Evolutionary conservation across 352 stramenopile genomes (phyloP).

Genomic region (Elongisporangium anandrum): DNA sequence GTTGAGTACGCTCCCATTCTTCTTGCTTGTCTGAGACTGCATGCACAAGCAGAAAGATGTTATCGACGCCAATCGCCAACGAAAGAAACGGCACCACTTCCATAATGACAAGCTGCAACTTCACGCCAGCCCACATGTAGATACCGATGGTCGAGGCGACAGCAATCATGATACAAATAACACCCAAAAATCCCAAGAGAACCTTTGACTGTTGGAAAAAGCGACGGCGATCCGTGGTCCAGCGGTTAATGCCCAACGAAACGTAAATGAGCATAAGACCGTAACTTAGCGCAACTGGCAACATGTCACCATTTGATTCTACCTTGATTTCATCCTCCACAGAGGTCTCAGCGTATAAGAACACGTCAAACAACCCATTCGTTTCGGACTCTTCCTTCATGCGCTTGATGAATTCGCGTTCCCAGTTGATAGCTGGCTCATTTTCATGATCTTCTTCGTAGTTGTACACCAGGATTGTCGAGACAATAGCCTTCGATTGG

Average conservation of each 20-base stretch:
- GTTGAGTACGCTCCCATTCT: constrained; percentile 21
- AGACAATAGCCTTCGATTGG: constrained; percentile 41
- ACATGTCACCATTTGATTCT: constrained; percentile 47
- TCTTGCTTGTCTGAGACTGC: constrained; percentile 47
- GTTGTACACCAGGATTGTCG: constrained; percentile 57
- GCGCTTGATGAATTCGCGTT: constrained; percentile 51
- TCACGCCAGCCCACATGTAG: constrained; percentile 55
- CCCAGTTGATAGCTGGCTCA: constrained; percentile 43
- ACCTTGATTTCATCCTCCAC: constrained; percentile 53
- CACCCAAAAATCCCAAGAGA: constrained; percentile 43
- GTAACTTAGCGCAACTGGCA: constrained; percentile 49
- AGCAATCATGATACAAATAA: constrained; percentile 53
- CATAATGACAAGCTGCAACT: constrained; percentile 71
- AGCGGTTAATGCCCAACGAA: constrained; percentile 58
- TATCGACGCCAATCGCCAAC: constrained; percentile 64
- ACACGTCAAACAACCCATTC: constrained; percentile 48
- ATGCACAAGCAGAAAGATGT: constrained; percentile 68
- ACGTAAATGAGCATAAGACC: constrained; percentile 68
- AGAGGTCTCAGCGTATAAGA: constrained; percentile 55
- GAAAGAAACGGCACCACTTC: constrained; percentile 67
- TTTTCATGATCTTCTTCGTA: constrained; percentile 48
- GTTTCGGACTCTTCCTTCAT: constrained; percentile 35
- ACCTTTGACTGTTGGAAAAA: constrained; percentile 65
- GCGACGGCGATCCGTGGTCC: constrained; percentile 25
- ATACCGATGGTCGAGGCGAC: constrained; percentile 56